These are phyloP conservation scores for Phoma sp. DNA, from an alignment of 2,329 filamentous ascomycete species.

Conservation along the genomic window DNA sequence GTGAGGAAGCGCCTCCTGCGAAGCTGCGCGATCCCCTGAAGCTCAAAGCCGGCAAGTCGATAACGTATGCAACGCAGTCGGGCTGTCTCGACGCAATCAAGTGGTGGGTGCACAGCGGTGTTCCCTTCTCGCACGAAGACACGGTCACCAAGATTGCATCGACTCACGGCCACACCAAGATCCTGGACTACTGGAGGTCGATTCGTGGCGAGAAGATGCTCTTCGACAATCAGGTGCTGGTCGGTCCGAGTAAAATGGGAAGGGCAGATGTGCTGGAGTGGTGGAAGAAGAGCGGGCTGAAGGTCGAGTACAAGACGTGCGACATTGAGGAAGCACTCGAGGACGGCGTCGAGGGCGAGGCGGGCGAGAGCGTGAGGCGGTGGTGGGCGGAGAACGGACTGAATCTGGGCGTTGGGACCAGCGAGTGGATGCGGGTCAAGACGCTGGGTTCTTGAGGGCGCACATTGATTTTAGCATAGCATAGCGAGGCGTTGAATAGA, in stretches of 20 bases:
- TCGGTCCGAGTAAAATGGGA: slow-evolving; percentile 85
- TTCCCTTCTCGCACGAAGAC: slow-evolving; percentile 80
- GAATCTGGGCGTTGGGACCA: slow-evolving; percentile 80
- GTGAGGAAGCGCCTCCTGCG: slow-evolving; percentile 22
- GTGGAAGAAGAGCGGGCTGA: slow-evolving; percentile 81
- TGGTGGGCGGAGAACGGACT: slow-evolving; percentile 92
- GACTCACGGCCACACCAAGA: slow-evolving; percentile 81
- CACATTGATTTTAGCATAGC: slow-evolving; percentile 6
- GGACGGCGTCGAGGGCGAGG: slow-evolving; percentile 73
- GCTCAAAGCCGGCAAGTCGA: slow-evolving; percentile 82
- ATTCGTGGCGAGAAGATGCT: slow-evolving; percentile 77
- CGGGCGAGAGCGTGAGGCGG: slow-evolving; percentile 73
- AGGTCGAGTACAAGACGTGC: slow-evolving; percentile 91
- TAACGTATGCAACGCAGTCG: slow-evolving; percentile 82
- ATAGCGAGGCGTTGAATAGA: slow-evolving; percentile 16
- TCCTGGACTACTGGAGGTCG: slow-evolving; percentile 82
- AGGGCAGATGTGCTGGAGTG: slow-evolving; percentile 86
- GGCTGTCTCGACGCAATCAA: slow-evolving; percentile 78
- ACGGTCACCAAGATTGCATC: slow-evolving; percentile 83
- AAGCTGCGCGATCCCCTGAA: slow-evolving; percentile 49
- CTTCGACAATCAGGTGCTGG: slow-evolving; percentile 82
- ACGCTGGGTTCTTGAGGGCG: slow-evolving; percentile 56
- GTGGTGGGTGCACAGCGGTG: slow-evolving; percentile 87
- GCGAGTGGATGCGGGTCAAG: slow-evolving; percentile 87
- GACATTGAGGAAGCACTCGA: slow-evolving; percentile 95